Evolutionary conservation across 176 grass and related monocot species (phyloP), one percentile per base, ranked within the genome.

Genomic region (Aegilops umbellulata): DNA sequence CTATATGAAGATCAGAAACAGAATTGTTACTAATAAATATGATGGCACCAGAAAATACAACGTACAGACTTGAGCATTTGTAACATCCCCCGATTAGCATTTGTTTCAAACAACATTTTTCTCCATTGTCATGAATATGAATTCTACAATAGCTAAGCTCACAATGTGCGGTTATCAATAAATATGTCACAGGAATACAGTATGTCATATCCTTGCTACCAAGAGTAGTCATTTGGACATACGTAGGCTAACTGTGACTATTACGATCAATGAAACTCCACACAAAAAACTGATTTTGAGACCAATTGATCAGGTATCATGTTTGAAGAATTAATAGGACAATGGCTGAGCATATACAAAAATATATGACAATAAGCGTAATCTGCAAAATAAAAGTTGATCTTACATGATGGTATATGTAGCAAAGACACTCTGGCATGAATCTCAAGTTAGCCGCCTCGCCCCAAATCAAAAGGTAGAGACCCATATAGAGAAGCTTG

Each of bases 371-470:
- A 5, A 26, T 46, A 25, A 26, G 61, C 57, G n/a, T 62, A 80
- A 55, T 68, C 14, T 73, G 38, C 34, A 46, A 83, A 75, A 39
- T 60, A 78, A 7, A 83, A 85, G 68, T 63, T 78, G 60, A 78
- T 51, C 92, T 88, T 96, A 98, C 97, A 92, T 99, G 97, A 90
- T 98, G 97, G 86, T 96, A 98, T 83, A 98, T 98, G 86, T 98
- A 99, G 68, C 94, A 94, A 46, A 96, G 90, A 83, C 97, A 99
- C 65, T 99, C 94, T 55, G 97, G 97, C 94, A 99, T 96, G 84
- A 99, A 99, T 81, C 97, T 95, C 84, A 99, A 91, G 65, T 99
- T 99, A 81, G 97, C 97, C 10, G 94, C 97, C 87, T 99, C 97
- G 32, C 97, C 94, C 97, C 97, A 99, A 82, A 99, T 94, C 65